Evolutionary conservation across 2,329 filamentous ascomycete genomes (phyloP), one percentile per base, ranked within the genome.

Genomic region (Botrytis fabae): DNA sequence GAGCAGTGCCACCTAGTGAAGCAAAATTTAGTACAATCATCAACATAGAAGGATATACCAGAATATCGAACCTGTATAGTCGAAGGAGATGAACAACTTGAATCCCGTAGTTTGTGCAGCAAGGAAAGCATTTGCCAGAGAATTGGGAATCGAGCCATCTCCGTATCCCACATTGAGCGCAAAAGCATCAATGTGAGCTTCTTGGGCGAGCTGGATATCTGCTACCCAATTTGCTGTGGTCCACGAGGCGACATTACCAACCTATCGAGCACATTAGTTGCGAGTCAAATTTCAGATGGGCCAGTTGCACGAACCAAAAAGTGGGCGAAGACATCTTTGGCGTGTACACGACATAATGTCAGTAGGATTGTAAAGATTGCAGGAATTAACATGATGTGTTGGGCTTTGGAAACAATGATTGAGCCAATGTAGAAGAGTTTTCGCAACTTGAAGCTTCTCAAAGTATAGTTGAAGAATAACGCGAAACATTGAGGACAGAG

Each of bases 271-370:
- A 61, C 22, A 40, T 38, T 42, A 42, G 60, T 42, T 40, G 22
- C 5, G 38, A 28, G 35, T 8, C 1, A 62, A 6, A 42, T 16
- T 42, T 28, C 12, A 62, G 42, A 64, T 4, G 28, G n/a, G 1
- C 4, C 18, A 46, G 8, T 46, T 46, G n/a, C 61, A 63, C 61
- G n/a, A 63, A 64, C 40, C 42, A 64, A 22, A 16, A 64, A 64
- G 42, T 46, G 42, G 42, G 62, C 62, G n/a, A 64, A 64, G 18
- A 64, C 62, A 32, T 32, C 62, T 28, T 64, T 46, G 44, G 62
- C 61, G 44, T 63, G 16, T n/a, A 63, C 25, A 28, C 28, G 38
- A 44, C 38, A 63, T 20, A n/a, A n/a, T 7, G 38, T 28, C 40
- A 63, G n/a, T 32, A 32, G 10, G 2, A 44, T 28, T 62, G 7